These are phyloP conservation scores for Lyophyllum atratum DNA, from an alignment of 768 basidiomycete species.

Conservation along the genomic window DNA sequence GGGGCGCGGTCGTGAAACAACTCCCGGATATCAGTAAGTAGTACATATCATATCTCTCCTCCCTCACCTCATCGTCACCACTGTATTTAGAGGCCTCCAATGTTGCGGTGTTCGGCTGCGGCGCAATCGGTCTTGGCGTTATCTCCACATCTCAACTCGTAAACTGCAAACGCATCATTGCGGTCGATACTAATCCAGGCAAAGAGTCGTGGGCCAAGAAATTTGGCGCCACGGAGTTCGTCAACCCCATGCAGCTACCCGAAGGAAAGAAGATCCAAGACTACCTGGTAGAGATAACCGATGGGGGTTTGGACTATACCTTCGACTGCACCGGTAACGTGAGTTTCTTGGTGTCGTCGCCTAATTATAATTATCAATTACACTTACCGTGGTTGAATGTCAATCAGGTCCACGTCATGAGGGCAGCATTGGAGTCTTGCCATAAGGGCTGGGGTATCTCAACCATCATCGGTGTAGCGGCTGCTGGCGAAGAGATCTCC, in stretches of 20 bases:
- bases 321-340: conserved; percentile 95
- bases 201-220: conserved; percentile 90
- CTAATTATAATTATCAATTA: not conserved
- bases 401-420: conserved; percentile 84
- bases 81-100: conserved; percentile 66
- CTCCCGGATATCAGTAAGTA: conserved; percentile 72
- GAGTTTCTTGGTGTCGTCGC: conserved; percentile 17
- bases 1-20: conserved; percentile 94
- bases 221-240: conserved; percentile 94
- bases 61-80: not conserved
- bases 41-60: not conserved
- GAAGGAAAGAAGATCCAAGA: conserved; percentile 89
- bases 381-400: not conserved
- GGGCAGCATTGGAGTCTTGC: conserved; percentile 94
- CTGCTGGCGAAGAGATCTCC: conserved; percentile 93
- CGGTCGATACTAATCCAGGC: conserved; percentile 83
- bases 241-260: conserved; percentile 76
- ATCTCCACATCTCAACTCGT: conserved; percentile 78
- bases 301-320: conserved; percentile 96
- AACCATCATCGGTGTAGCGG: conserved; percentile 95
- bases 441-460: conserved; percentile 99
- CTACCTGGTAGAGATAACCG: conserved; percentile 86
- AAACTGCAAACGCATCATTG: conserved; percentile 87
- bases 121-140: conserved; percentile 94
- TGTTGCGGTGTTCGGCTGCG: conserved; percentile 95